phyloP scores from a whole-genome alignment of 176 grass and related monocot genomes.

The Raddia distichophylla region DNA sequence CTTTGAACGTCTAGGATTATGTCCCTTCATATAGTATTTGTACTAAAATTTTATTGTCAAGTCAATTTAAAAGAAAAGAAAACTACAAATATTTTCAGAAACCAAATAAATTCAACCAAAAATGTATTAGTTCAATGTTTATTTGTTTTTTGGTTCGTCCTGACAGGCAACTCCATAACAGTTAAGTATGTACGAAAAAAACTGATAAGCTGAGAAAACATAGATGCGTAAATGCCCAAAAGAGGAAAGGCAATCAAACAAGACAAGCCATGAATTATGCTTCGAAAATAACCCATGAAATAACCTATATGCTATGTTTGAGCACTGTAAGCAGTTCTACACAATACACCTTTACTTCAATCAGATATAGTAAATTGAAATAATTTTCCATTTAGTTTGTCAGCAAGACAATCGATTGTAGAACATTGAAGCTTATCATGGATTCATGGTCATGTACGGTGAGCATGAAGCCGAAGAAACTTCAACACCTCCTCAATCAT shows the following conservation, averaged over 20 bases:
- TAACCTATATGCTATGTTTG: slow-evolving; percentile 1
- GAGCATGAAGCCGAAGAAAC: neutral
- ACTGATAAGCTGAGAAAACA: neutral
- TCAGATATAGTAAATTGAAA: slow-evolving; percentile 19
- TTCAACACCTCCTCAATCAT: slow-evolving; percentile 21
- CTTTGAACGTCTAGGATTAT: neutral
- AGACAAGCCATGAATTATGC: neutral
- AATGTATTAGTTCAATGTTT: neutral
- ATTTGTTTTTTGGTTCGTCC: neutral
- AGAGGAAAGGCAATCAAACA: neutral
- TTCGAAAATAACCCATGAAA: slow-evolving; percentile 40
- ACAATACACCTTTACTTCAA: neutral
- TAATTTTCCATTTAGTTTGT: neutral
- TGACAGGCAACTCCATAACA: neutral
- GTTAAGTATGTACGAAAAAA: neutral
- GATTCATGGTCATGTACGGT: neutral
- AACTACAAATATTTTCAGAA: neutral
- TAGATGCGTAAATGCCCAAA: neutral
- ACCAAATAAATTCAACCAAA: neutral
- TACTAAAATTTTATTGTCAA: neutral
- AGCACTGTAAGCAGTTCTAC: neutral
- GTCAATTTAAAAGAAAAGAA: neutral
- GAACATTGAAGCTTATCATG: neutral
- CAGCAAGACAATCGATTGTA: neutral
- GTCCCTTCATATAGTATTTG: neutral